phyloP scores from a whole-genome alignment of 164 flowering plant species.

The Chloranthus sessilifolius region DNA sequence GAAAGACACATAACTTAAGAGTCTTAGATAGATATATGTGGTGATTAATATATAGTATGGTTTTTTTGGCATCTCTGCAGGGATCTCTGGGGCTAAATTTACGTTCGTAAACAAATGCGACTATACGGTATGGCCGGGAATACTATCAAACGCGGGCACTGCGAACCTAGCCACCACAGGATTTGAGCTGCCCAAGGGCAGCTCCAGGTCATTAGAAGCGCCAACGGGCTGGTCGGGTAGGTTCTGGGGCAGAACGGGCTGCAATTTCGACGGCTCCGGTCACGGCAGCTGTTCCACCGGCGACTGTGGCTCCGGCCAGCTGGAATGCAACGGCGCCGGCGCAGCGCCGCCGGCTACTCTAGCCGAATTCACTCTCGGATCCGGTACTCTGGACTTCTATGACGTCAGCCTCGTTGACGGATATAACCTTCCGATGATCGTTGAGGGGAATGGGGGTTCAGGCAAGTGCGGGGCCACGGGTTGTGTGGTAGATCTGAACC shows the following conservation, averaged over 20 bases:
- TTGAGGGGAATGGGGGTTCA: constrained; percentile 41
- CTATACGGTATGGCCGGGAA: constrained; percentile 86
- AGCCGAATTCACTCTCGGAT: constrained; percentile 71
- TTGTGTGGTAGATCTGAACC: constrained; percentile 45
- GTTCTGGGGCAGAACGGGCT: constrained; percentile 87
- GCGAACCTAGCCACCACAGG: constrained; percentile 62
- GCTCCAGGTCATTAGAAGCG: constrained; percentile 47
- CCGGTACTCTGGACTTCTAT: constrained; percentile 58
- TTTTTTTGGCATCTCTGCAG: constrained; percentile 16
- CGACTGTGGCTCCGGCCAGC: constrained; percentile 68
- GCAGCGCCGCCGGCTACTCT: constrained; percentile 86
- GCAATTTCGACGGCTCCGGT: constrained; percentile 57
- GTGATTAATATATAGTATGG: neutral
- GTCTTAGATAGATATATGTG: neutral
- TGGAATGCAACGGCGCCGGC: constrained; percentile 74
- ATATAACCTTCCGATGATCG: constrained; percentile 59
- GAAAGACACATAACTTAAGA: no score
- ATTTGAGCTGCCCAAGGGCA: constrained; percentile 49
- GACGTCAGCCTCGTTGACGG: constrained; percentile 84
- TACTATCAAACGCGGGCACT: constrained; percentile 54
- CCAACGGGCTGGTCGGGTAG: constrained; percentile 92
- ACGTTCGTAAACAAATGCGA: constrained; percentile 78
- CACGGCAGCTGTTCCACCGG: constrained; percentile 63
- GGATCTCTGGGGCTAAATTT: constrained; percentile 50
- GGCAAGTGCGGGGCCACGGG: constrained; percentile 53